These are phyloP conservation scores for Recurvomyces mirabilis DNA, from an alignment of 495 filamentous ascomycete genomes.

Conservation along the genomic window DNA sequence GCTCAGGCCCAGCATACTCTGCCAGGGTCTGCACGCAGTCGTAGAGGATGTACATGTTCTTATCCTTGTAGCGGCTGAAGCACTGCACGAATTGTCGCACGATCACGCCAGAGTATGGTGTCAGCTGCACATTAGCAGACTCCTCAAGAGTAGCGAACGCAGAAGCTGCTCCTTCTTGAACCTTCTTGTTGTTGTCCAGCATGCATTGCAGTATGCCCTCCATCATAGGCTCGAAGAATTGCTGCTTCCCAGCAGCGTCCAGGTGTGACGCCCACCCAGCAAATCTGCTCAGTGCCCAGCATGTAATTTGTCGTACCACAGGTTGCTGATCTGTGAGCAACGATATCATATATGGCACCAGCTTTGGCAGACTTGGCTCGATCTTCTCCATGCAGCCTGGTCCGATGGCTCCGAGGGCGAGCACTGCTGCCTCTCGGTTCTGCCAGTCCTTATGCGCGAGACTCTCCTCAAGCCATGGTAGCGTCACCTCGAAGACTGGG, in stretches of 20 bases:
- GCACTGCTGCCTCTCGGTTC: conserved; percentile 84
- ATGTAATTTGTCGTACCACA: conserved; percentile 94
- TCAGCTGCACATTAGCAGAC: conserved; percentile 68
- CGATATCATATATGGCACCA: conserved; percentile 83
- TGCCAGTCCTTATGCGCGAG: conserved; percentile 83
- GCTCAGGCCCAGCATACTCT: conserved; percentile 71
- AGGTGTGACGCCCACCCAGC: conserved; percentile 85
- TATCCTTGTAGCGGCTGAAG: conserved; percentile 91
- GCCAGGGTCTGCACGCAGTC: conserved; percentile 97
- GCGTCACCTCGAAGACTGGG: conserved; percentile 77
- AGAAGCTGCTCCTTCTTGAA: conserved; percentile 91
- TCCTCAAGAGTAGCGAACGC: conserved; percentile 95
- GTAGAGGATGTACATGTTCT: conserved; percentile 98
- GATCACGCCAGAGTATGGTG: conserved; percentile 80
- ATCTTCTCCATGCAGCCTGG: conserved; percentile 90
- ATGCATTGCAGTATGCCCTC: conserved; percentile 88
- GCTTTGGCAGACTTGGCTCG: conserved; percentile 77
- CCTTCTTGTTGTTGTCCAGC: conserved; percentile 94
- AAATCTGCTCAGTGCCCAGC: conserved; percentile 92
- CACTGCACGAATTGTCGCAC: conserved; percentile 84
- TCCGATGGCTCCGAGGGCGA: conserved; percentile 88
- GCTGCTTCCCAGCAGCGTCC: conserved; percentile 50
- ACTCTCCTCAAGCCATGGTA: conserved; percentile 87
- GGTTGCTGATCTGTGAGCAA: conserved; percentile 76
- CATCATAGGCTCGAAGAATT: conserved; percentile 94